These are phyloP conservation scores for Chlamydomonas schloesseri DNA, from an alignment of 139 green algal genomes.

Conservation along the genomic window DNA sequence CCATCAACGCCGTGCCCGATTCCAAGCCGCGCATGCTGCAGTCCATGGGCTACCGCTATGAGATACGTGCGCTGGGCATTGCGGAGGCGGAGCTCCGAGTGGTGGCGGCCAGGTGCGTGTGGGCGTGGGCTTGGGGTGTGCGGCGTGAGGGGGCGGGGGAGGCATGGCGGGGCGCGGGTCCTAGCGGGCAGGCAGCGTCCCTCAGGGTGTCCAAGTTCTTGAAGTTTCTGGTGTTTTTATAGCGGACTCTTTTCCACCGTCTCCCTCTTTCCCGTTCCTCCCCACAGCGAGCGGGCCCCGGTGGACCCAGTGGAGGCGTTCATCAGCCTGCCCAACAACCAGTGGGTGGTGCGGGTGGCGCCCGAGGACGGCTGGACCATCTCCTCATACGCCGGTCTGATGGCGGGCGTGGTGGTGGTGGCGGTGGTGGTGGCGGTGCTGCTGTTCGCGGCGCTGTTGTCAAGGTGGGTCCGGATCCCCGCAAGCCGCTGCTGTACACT, in stretches of 20 bases:
- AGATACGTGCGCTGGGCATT: not conserved
- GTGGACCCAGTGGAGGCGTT: not conserved
- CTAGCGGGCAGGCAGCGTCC: not conserved
- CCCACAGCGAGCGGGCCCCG: not conserved
- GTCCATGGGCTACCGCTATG: slow-evolving; percentile 19
- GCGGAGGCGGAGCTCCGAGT: not conserved
- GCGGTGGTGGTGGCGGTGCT: not conserved
- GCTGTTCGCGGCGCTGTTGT: not conserved
- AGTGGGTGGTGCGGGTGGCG: not conserved
- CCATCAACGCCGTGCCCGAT: not conserved
- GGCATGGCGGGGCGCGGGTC: not conserved
- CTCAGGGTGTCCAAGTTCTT: not conserved
- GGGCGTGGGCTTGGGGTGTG: not conserved
- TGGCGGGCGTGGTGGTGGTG: not conserved
- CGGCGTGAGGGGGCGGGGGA: not conserved
- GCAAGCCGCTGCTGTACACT: no score
- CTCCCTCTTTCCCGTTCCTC: not conserved
- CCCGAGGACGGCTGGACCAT: not conserved
- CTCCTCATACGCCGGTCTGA: not conserved
- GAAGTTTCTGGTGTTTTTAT: no score
- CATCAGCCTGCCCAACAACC: not conserved
- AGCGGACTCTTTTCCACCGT: not conserved
- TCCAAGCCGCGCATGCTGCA: not conserved
- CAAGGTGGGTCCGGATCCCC: not conserved
- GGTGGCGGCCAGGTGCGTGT: not conserved